Conservation (phyloP, 345 rosid genomes). For the Turritis glabra region DNA sequence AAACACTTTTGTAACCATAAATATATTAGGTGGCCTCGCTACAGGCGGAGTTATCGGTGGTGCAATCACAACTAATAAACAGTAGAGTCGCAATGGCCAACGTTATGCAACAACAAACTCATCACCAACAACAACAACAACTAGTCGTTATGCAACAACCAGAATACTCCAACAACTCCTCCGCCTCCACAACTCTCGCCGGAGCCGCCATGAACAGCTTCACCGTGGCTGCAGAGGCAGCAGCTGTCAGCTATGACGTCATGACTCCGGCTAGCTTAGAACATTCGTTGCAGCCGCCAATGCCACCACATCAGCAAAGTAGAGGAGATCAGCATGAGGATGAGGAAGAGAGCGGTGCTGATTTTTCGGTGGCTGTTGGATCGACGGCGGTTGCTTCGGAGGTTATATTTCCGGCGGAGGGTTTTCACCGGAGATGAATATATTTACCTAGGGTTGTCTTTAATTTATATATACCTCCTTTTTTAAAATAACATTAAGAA, state of each 20-base stretch:
- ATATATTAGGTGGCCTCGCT: slow-evolving; percentile 67
- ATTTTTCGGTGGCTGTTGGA: slow-evolving; percentile 40
- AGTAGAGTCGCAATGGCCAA: slow-evolving; percentile 75
- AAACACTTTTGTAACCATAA: neutral
- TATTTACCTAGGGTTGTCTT: neutral
- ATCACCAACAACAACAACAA: slow-evolving; percentile 44
- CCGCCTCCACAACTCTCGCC: slow-evolving; percentile 72
- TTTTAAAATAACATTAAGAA: neutral
- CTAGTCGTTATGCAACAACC: slow-evolving; percentile 63
- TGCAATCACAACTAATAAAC: slow-evolving; percentile 74
- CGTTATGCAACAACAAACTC: slow-evolving; percentile 59
- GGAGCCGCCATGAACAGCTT: slow-evolving; percentile 57
- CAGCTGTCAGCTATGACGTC: slow-evolving; percentile 51
- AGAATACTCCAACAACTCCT: slow-evolving; percentile 89
- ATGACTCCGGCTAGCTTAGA: slow-evolving; percentile 52
- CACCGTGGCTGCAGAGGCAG: slow-evolving; percentile 10
- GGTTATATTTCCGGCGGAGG: slow-evolving; percentile 42
- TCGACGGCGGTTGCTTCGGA: slow-evolving; percentile 27
- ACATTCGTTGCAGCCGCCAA: slow-evolving; percentile 33
- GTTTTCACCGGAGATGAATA: slow-evolving; percentile 47
- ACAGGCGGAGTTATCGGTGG: slow-evolving; percentile 83
- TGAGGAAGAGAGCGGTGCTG: slow-evolving; percentile 61
- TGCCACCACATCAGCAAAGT: slow-evolving; percentile 46
- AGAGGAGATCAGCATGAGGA: slow-evolving; percentile 58
- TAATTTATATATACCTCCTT: neutral